Base-by-base conservation (phyloP, 1,284 basidiomycete species). In the Microbotryum intermedium region DNA sequence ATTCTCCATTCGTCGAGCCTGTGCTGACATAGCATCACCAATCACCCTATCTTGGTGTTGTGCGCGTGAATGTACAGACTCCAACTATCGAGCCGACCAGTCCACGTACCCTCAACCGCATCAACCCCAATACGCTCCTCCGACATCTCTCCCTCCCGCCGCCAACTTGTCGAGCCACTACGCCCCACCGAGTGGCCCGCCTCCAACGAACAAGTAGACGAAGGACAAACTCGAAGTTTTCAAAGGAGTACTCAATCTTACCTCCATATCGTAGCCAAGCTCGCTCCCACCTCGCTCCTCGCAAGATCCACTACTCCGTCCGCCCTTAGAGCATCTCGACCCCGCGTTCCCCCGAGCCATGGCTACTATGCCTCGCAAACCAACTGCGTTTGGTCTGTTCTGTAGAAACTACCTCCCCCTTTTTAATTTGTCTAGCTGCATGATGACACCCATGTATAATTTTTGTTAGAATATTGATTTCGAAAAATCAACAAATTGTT, bases 251-350 rank as follows among this genome's bases (percentile, higher is more conserved):
- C 25, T 21, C 39, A 26, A 13, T 43, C 9, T 43, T 54, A 23
- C n/a, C n/a, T n/a, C n/a, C n/a, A n/a, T n/a, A n/a, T n/a, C n/a
- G n/a, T n/a, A n/a, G n/a, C n/a, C n/a, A n/a, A n/a, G n/a, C n/a
- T n/a, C 30, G 30, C 26, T 45, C 39, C 59, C 20, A 57, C 57
- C 55, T 63, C 57, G n/a, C 61, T 53, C 45, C 61, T 53, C 16
- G 61, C 56, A 20, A 64, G n/a, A n/a, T n/a, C n/a, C n/a, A n/a
- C n/a, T n/a, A n/a, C n/a, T n/a, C 26, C 46, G 20, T 48, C 23
- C 21, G 28, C 8, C 26, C 21, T 13, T 23, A 20, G 10, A 10
- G 6, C 23, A 11, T 11, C 21, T 28, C 4, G 28, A 11, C 46
- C 7, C 11, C 5, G 16, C 20, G 46, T 48, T 13, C 21, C 23